phyloP scores from a whole-genome alignment of 2,329 filamentous ascomycete species.

The Aspergillus texensis region DNA sequence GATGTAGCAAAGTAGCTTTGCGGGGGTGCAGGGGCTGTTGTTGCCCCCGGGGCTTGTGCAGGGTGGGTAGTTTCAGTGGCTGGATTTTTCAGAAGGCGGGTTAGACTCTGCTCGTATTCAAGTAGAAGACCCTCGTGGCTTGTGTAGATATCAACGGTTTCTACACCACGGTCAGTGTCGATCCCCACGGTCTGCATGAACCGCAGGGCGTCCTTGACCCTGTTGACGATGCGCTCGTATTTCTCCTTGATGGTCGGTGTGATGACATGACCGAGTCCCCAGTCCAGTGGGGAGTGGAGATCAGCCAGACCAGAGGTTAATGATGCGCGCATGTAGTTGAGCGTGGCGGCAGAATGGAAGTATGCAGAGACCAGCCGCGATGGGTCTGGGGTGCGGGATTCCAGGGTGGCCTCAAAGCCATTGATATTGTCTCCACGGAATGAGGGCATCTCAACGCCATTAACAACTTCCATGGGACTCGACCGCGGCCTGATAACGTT shows the following conservation, averaged over 20 bases:
- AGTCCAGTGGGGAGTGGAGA: slow-evolving; percentile 89
- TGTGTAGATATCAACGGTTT: slow-evolving; percentile 93
- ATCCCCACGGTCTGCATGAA: slow-evolving; percentile 96
- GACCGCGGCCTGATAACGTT: slow-evolving; percentile 66
- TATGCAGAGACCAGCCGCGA: slow-evolving; percentile 85
- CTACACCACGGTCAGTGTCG: slow-evolving; percentile 78
- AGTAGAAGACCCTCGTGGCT: slow-evolving; percentile 92
- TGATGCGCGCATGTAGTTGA: slow-evolving; percentile 88
- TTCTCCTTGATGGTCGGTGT: slow-evolving; percentile 81
- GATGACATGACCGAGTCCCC: slow-evolving; percentile 88
- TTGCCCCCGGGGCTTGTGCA: slow-evolving; percentile 17
- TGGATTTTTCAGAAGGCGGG: slow-evolving; percentile 72
- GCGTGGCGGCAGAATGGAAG: slow-evolving; percentile 90
- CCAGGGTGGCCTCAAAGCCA: slow-evolving; percentile 67
- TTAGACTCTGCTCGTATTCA: slow-evolving; percentile 90
- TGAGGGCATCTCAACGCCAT: slow-evolving; percentile 80
- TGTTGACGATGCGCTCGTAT: slow-evolving; percentile 81
- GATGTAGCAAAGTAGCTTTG: slow-evolving; percentile 86
- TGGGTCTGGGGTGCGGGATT: slow-evolving; percentile 80
- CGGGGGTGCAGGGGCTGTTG: slow-evolving; percentile 67
- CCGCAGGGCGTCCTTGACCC: slow-evolving; percentile 85
- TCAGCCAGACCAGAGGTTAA: slow-evolving; percentile 89
- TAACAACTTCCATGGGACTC: slow-evolving; percentile 78
- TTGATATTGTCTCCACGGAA: slow-evolving; percentile 97
- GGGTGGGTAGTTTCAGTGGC: slow-evolving; percentile 14